Evolutionary conservation across 306 rosid species (phyloP).

Genomic region (Vigna unguiculata): DNA sequence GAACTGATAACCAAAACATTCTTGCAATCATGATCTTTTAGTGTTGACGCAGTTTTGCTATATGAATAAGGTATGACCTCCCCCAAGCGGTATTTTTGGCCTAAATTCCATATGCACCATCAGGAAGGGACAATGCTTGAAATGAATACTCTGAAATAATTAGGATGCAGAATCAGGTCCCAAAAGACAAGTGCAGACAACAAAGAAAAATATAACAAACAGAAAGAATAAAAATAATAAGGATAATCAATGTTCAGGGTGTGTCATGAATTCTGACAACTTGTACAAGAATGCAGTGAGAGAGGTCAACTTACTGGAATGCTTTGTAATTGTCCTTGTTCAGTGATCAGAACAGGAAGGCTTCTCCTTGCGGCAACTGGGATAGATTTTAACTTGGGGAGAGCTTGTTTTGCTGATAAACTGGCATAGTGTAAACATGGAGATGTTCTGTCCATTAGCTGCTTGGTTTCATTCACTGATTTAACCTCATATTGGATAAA

Average conservation of each 20-base stretch:
- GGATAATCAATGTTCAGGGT: slow-evolving; percentile 1
- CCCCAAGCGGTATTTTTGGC: slow-evolving; percentile 86
- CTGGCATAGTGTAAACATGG: slow-evolving; percentile 61
- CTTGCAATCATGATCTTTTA: slow-evolving; percentile 16
- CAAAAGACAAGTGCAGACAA: slow-evolving; percentile 19
- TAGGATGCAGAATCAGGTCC: slow-evolving; percentile 35
- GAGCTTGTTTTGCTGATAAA: slow-evolving; percentile 70
- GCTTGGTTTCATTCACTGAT: slow-evolving; percentile 38
- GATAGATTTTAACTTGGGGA: slow-evolving; percentile 60
- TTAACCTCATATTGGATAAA: slow-evolving; percentile 37
- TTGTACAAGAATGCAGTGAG: background rate
- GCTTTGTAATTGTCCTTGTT: slow-evolving; percentile 68
- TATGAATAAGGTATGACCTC: slow-evolving; percentile 80
- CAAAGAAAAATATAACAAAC: slow-evolving; percentile 13
- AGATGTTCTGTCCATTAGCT: slow-evolving; percentile 45
- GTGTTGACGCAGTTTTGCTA: slow-evolving; percentile 39
- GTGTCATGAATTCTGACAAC: slow-evolving; percentile 14
- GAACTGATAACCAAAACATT: slow-evolving; percentile 27
- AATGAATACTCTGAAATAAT: slow-evolving; percentile 68
- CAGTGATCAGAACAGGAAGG: slow-evolving; percentile 77
- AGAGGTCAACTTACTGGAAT: slow-evolving; percentile 70
- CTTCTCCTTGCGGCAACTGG: slow-evolving; percentile 92
- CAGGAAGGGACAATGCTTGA: slow-evolving; percentile 73
- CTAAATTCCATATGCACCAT: slow-evolving; percentile 64
- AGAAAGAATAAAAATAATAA: background rate